These are phyloP conservation scores for Parastagonospora avenae DNA, from an alignment of 2,329 filamentous ascomycete species.

Conservation along the genomic window DNA sequence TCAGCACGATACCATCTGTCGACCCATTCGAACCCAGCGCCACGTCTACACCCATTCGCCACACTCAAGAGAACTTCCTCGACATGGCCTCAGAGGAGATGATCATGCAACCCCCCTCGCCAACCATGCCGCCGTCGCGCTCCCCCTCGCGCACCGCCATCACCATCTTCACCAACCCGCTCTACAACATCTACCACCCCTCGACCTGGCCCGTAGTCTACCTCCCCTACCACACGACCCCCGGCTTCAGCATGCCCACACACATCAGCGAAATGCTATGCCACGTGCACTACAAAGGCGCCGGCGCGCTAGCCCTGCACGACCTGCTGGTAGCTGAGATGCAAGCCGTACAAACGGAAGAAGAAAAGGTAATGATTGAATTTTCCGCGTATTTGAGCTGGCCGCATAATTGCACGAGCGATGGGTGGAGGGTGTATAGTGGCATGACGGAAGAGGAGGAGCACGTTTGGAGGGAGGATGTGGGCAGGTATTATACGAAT, in stretches of 20 bases:
- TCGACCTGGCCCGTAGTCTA: background rate
- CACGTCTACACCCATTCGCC: no score
- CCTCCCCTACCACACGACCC: background rate
- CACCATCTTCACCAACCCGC: background rate
- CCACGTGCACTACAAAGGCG: constrained; percentile 2
- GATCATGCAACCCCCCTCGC: no score
- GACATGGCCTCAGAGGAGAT: no score
- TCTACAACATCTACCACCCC: background rate
- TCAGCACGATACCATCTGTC: no score
- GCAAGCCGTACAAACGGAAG: background rate
- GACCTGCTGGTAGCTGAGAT: background rate
- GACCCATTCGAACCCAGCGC: no score
- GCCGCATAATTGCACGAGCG: constrained; percentile 1
- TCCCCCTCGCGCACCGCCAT: no score
- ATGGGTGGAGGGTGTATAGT: background rate
- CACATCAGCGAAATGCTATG: constrained; percentile 1
- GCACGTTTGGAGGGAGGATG: background rate
- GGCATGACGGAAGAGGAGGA: background rate
- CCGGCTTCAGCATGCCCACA: background rate
- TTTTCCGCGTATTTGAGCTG: constrained; percentile 1
- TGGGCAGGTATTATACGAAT: background rate
- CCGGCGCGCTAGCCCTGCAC: background rate
- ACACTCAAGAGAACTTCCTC: no score
- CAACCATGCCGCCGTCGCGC: no score
- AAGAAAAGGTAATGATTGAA: background rate